Evolutionary conservation across 768 basidiomycete species (phyloP).

Genomic region (Gloeophyllum trabeum): DNA sequence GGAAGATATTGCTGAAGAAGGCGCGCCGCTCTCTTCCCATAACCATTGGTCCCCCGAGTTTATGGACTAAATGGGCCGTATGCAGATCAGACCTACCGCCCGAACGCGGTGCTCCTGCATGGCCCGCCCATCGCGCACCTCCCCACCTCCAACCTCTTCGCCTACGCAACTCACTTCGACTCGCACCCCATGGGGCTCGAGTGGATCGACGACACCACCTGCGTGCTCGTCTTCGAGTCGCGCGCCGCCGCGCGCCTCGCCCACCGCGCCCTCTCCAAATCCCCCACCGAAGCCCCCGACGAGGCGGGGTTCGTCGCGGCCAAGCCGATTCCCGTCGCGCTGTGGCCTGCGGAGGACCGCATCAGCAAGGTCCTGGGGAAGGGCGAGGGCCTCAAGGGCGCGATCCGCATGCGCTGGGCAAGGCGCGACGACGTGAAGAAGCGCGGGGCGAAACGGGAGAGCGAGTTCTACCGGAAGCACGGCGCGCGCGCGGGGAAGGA

Average conservation of each 20-base stretch:
- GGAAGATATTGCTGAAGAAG: constrained; percentile 16
- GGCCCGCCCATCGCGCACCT: constrained; percentile 68
- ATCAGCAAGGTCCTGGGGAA: constrained; percentile 53
- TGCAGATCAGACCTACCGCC: constrained; percentile 37
- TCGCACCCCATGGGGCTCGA: constrained; percentile 66
- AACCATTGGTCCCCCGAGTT: background rate
- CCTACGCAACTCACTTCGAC: constrained; percentile 73
- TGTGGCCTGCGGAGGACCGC: constrained; percentile 76
- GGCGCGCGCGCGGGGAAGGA: constrained; percentile 58
- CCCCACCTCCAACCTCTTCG: constrained; percentile 69
- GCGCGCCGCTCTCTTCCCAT: constrained; percentile 4
- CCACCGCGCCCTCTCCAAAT: constrained; percentile 39
- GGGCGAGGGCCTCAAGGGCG: constrained; percentile 55
- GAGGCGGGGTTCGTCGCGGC: constrained; percentile 50
- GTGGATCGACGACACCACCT: constrained; percentile 81
- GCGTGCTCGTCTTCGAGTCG: constrained; percentile 63
- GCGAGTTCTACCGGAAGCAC: constrained; percentile 72
- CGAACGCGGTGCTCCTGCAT: constrained; percentile 60
- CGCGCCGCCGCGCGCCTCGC: constrained; percentile 41
- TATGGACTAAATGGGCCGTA: constrained; percentile 2
- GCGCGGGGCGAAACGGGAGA: constrained; percentile 59
- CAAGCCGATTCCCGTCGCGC: constrained; percentile 55
- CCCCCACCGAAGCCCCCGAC: constrained; percentile 37
- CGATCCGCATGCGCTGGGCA: constrained; percentile 71
- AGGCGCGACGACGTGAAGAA: constrained; percentile 63